These are phyloP conservation scores for Cystobasidium ongulense DNA, from an alignment of 768 basidiomycete species.

Conservation along the genomic window DNA sequence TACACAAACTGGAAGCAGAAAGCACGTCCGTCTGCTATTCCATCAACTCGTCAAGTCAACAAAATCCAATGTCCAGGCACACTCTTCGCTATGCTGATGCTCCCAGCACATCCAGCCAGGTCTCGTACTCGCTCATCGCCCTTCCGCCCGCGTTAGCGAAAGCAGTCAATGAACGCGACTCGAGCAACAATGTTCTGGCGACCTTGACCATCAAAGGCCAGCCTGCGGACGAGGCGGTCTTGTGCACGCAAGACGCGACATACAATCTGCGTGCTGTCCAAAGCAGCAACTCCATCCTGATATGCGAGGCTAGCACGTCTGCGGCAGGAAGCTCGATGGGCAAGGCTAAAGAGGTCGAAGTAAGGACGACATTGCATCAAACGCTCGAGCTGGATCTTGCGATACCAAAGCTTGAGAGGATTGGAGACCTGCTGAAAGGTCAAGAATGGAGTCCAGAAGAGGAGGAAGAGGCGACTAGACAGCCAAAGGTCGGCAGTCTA, in stretches of 20 bases:
- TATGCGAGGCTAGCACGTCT: conserved; percentile 49
- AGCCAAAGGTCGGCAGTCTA: conserved; percentile 36
- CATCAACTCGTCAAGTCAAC: conserved; percentile 42
- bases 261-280: conserved; percentile 75
- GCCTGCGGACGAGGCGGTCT: conserved; percentile 72
- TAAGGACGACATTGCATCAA: conserved; percentile 72
- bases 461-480: conserved; percentile 19
- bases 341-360: conserved; percentile 50
- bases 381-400: conserved; percentile 69
- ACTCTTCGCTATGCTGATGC: not conserved
- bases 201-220: conserved; percentile 64
- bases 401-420: conserved; percentile 66
- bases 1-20: too few species aligned
- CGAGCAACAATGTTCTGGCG: conserved; percentile 14
- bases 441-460: conserved; percentile 60
- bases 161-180: not conserved
- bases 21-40: too few species aligned
- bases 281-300: conserved; percentile 76
- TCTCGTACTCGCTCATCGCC: conserved; percentile 32
- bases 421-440: conserved; percentile 57
- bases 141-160: conserved; percentile 25
- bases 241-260: conserved; percentile 74
- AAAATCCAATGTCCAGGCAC: not conserved
- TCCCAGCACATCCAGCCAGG: not conserved
- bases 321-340: not conserved